Conservation (phyloP, 495 filamentous ascomycete species). For the Penicillium longicatenatum region DNA sequence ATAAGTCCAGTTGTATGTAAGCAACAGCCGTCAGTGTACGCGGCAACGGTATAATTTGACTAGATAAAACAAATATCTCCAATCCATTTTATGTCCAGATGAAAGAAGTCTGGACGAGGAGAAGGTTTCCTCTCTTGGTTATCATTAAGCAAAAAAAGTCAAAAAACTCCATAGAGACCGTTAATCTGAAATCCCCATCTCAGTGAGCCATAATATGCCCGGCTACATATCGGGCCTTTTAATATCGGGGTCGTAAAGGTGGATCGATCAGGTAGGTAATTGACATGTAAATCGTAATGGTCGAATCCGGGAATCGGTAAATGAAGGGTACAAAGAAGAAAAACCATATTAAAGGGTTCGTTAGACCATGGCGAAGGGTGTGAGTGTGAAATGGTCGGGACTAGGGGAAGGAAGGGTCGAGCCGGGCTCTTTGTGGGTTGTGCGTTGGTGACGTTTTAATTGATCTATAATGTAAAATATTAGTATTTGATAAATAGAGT, state of each 20-base stretch:
- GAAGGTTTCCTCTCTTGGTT: background rate
- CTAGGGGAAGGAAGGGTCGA: conserved; percentile 29
- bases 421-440: conserved; percentile 42
- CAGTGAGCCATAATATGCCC: background rate
- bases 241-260: background rate
- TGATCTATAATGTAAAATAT: conserved; percentile 34
- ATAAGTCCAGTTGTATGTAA: too few relatives aligned
- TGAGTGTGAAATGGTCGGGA: conserved; percentile 29
- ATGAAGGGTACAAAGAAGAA: background rate
- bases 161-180: background rate
- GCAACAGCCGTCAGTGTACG: background rate
- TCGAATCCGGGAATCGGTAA: background rate
- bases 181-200: background rate
- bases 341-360: background rate
- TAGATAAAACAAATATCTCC: background rate
- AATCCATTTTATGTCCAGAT: background rate
- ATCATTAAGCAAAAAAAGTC: background rate
- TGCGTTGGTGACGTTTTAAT: conserved; percentile 48
- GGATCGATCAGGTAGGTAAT: background rate
- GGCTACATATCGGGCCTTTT: background rate
- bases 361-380: conserved; percentile 30
- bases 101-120: background rate
- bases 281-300: background rate
- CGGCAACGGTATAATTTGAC: background rate
- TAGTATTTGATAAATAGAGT: conserved; percentile 4